Evolutionary conservation across 176 grass and related monocot genomes (phyloP).

Genomic region (Zea luxurians): DNA sequence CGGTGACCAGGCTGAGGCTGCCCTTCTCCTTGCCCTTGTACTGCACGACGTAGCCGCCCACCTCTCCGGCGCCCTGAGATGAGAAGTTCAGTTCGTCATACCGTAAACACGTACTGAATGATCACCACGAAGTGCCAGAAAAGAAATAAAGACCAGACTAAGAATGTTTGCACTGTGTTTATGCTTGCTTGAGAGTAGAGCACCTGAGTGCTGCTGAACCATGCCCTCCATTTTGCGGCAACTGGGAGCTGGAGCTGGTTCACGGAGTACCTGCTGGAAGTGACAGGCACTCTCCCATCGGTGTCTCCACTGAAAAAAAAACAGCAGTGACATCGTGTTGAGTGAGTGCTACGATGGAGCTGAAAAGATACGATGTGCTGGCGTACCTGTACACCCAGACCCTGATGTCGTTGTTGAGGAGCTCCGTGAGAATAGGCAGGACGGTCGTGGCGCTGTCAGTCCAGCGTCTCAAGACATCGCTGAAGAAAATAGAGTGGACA

Average conservation of each 20-base stretch:
- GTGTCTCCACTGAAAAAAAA: conserved; percentile 66
- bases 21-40: conserved; percentile 70
- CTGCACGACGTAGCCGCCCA: conserved; percentile 60
- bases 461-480: conserved; percentile 52
- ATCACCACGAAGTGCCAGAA: background rate
- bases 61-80: conserved; percentile 52
- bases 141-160: background rate
- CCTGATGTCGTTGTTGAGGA: conserved; percentile 48
- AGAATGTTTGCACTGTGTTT: background rate
- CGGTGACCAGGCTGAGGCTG: conserved; percentile 72
- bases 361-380: background rate
- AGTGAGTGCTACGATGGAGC: background rate
- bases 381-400: conserved; percentile 83
- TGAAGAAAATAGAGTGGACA: conserved; percentile 36
- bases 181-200: background rate
- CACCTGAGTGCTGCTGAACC: conserved; percentile 59
- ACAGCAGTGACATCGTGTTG: background rate
- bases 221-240: conserved; percentile 55
- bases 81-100: background rate
- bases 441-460: conserved; percentile 51
- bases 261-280: conserved; percentile 80
- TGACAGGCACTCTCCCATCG: conserved; percentile 71
- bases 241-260: conserved; percentile 64
- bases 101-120: background rate
- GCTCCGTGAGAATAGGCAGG: conserved; percentile 60